Evolutionary conservation across 148 eudicot species (phyloP), one percentile per base, ranked within the genome.

Genomic region (Rhododendron vialii): DNA sequence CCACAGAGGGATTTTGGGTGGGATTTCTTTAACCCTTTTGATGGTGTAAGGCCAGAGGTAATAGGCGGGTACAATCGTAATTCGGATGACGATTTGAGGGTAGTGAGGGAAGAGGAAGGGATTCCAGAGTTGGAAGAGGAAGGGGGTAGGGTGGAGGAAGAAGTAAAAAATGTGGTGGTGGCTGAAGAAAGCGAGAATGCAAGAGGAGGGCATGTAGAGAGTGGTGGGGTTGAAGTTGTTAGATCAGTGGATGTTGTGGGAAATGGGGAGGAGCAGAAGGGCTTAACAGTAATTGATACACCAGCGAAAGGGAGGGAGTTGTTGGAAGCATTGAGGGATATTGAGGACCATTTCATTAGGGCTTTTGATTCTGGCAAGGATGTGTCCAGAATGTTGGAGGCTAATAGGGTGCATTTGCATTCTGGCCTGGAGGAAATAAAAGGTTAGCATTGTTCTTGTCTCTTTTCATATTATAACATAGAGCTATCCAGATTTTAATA

Each of bases 1-100:
- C 99, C 98, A 33, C 93, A 90, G 81, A 92, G 94, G 86, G 96
- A 93, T 86, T 94, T 92, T 90, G 99, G 96, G 80, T 97, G 99
- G 99, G 99, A 97, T 87, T 97, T 95, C 87, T 97, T 95, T 69
- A 93, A 97, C 92, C 99, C 98, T 24, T 97, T 97, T 82, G 85
- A 75, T 10, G 90, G 90, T 33, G 92, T 93, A 10, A 88, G 95
- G 35, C 89, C 90, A 4, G 97, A 91, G 85, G 86, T 90, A 1
- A 82, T 88, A 80, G 90, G 88, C 4, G 94, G 91, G 65, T 93
- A 90, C 86, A 90, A 86, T 38, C 86, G 90, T 6, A 87, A 87
- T 86, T 84, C 91, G 3, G 94, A 95, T 7, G 98, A 94, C 5
- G 92, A 93, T 83, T 89, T 96, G 87, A 93, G 90, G 90, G 94